Percentiles rank a stretch among this genome's conserved stretches.
Conservation (phyloP, 176 grass and related monocot genomes). For the Olyra latifolia region DNA sequence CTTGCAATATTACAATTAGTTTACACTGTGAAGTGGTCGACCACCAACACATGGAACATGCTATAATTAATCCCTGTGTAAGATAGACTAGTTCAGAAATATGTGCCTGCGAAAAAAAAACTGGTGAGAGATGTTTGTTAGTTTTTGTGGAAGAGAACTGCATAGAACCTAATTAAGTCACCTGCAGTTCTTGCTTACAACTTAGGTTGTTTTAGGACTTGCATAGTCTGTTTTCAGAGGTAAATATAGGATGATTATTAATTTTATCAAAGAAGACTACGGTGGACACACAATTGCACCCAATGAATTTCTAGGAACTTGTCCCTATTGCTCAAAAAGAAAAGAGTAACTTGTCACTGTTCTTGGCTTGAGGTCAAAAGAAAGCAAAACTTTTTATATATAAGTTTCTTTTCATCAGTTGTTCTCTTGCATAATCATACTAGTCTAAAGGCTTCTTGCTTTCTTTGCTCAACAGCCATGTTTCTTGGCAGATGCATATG, state of each 20-base stretch:
- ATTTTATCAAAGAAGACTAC: not conserved
- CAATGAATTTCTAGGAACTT: not conserved
- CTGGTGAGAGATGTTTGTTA: not conserved
- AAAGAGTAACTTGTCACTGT: not conserved
- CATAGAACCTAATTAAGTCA: not conserved
- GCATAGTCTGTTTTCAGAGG: not conserved
- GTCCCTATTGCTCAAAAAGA: not conserved
- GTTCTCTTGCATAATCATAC: slow-evolving; percentile 44
- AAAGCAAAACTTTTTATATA: not conserved
- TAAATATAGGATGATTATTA: not conserved
- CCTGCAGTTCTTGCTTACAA: not conserved
- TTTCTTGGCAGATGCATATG: slow-evolving; percentile 6
- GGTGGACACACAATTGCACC: slow-evolving; percentile 13
- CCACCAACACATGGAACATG: not conserved
- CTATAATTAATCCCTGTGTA: not conserved
- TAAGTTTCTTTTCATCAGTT: slow-evolving; percentile 10
- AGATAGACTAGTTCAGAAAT: not conserved
- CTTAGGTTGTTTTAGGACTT: not conserved
- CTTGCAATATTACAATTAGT: not conserved
- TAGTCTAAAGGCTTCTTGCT: slow-evolving; percentile 45
- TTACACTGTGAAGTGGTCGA: not conserved
- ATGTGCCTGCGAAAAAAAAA: not conserved
- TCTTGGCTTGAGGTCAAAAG: not conserved
- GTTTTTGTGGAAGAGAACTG: not conserved
- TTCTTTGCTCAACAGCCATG: slow-evolving; percentile 25